phyloP scores from a whole-genome alignment of 2,329 filamentous ascomycete genomes.

The Helotiales sp. region DNA sequence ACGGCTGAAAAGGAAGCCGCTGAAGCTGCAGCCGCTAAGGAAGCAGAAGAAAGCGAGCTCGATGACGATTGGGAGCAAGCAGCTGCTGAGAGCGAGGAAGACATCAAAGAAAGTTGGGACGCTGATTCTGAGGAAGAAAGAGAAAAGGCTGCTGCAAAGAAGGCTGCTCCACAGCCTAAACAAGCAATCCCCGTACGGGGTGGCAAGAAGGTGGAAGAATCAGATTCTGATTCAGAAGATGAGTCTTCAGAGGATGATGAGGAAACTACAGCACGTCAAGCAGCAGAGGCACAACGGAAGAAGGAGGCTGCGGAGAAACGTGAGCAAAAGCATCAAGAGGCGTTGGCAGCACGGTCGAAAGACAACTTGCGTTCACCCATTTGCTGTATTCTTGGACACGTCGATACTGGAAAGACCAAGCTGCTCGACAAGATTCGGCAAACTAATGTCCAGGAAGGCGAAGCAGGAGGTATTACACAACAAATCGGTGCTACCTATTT shows the following conservation, averaged over 20 bases:
- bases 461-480: slow-evolving; percentile 99
- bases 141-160: slow-evolving; percentile 40
- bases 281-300: slow-evolving; percentile 75
- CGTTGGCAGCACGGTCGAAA: slow-evolving; percentile 84
- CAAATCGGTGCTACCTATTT: slow-evolving; percentile 99
- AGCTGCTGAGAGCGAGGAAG: slow-evolving; percentile 71
- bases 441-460: slow-evolving; percentile 97
- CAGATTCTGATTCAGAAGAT: slow-evolving; percentile 60
- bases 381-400: slow-evolving; percentile 99
- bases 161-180: slow-evolving; percentile 26
- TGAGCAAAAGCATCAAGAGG: slow-evolving; percentile 88
- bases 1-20: slow-evolving; percentile 60
- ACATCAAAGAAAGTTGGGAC: slow-evolving; percentile 95
- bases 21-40: slow-evolving; percentile 55
- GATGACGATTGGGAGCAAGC: slow-evolving; percentile 90
- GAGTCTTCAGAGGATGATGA: slow-evolving; percentile 69
- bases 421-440: slow-evolving; percentile 97
- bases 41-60: slow-evolving; percentile 58
- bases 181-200: slow-evolving; percentile 23
- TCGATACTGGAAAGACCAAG: slow-evolving; percentile 99
- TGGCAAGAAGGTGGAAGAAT: slow-evolving; percentile 40
- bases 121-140: slow-evolving; percentile 72
- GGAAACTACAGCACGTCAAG: slow-evolving; percentile 69
- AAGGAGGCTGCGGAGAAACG: slow-evolving; percentile 85
- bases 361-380: slow-evolving; percentile 96